These are phyloP conservation scores for Talaromyces proteolyticus DNA, from an alignment of 495 filamentous ascomycete genomes.

Conservation along the genomic window DNA sequence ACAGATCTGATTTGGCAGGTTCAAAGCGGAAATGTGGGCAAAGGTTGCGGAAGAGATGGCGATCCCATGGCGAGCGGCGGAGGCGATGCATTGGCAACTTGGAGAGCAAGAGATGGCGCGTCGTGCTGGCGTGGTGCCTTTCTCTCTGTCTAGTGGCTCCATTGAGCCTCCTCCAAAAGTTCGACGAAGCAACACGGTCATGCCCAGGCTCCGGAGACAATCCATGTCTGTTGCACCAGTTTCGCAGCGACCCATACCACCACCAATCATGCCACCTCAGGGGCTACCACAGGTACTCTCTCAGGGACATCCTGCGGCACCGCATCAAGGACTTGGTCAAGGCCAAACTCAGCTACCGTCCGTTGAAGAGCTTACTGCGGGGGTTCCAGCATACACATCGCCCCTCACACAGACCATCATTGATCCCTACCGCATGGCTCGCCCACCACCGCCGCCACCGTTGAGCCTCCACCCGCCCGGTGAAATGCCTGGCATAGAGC, in stretches of 20 bases:
- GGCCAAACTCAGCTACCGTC: conserved; percentile 36
- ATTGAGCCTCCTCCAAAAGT: conserved; percentile 45
- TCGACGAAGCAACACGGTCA: conserved; percentile 34
- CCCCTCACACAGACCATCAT: conserved; percentile 28
- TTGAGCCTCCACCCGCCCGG: not conserved
- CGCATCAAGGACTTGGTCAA: conserved; percentile 28
- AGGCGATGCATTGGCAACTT: conserved; percentile 97
- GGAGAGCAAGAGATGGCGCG: conserved; percentile 90
- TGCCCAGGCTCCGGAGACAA: conserved; percentile 35
- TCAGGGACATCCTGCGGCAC: not conserved
- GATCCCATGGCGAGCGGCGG: conserved; percentile 93
- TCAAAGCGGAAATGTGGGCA: conserved; percentile 96
- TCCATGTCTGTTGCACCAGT: conserved; percentile 4
- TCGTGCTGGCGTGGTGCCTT: conserved; percentile 78
- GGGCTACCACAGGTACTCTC: not conserved
- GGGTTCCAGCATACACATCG: conserved; percentile 39
- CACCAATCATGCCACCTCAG: not conserved
- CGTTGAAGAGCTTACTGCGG: conserved; percentile 40
- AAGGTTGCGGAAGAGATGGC: conserved; percentile 90
- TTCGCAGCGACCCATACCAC: conserved; percentile 1
- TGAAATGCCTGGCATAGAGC: conserved; percentile 3
- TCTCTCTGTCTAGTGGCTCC: conserved; percentile 58
- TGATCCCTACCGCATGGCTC: conserved; percentile 32
- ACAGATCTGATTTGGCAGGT: conserved; percentile 44
- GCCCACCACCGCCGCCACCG: conserved; percentile 15